Base-by-base conservation (phyloP, 192 early-diverging fungal species). In the Podila horticola region DNA sequence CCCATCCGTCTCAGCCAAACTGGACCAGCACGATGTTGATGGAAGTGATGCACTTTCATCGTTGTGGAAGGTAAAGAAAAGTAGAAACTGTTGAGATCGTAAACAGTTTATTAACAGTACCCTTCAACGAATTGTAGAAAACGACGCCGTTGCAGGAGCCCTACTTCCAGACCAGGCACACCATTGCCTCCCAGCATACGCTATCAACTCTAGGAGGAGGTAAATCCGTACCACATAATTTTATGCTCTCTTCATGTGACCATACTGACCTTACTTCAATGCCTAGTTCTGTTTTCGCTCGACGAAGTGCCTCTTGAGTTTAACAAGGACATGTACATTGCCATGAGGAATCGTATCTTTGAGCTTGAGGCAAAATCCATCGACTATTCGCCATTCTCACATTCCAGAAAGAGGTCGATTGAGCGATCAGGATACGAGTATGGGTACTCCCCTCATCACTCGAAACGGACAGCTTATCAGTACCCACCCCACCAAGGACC, bases 201-300 rank as follows among this genome's bases (percentile, higher is more conserved):
- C 67, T 81, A 12, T 81, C 77, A n/a, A 81, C 77, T 13, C 77
- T 81, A 33, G 71, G 62, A 30, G 77, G 77, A 81, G 67, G 77
- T 73, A 81, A 33, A 31, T 36, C 13, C 11, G 50, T 8, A n/a
- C 8, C 20, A 22, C 4, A 22, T 12, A 17, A 29, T 22, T 15
- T 7, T 57, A 19, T 38, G 64, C 17, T 22, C 15, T 48, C 9
- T 20, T 19, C 41, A 19, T 6, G 11, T 10, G 62, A 63, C 19
- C 17, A 12, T 45, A 48, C 62, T 50, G 15, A 50, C 17, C 20
- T 69, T 12, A 5, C 5, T 28, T 0, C n/a, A 19, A 5, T 68
- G 15, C 36, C 20, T 51, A 81, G 77, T 72, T 29, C 48, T 81
- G 12, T 81, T 81, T 34, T 81, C 77, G 1, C 36, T 76, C 45